Base-by-base conservation (phyloP, 768 basidiomycete genomes). In the Tylopilus intermedius region DNA sequence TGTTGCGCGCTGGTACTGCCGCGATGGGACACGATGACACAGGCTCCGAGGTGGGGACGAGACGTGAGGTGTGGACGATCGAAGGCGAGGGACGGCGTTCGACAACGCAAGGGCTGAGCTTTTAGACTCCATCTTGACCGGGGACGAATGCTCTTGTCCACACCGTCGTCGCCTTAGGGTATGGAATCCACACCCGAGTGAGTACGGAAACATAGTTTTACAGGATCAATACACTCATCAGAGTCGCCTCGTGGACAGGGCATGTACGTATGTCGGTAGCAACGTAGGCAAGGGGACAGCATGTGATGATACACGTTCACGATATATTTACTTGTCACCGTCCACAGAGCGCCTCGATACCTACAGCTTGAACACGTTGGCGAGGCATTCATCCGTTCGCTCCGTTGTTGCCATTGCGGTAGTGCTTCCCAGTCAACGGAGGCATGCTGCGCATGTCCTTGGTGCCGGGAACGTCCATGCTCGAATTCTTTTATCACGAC, bases 401-500 rank as follows among this genome's bases (percentile, higher is more conserved):
- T 5, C 50, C 54, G 44, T 60, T 69, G 50, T 46, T 45, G 15
- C 51, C 48, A 11, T 56, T 58, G 22, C 44, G 54, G 33, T 45
- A 15, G 45, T 59, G n/a, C 13, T 61, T 63, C 30, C 67, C 62
- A 37, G 62, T 38, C 56, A 89, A 88, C 14, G 88, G 88, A 8
- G 77, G 67, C 7, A 76, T 74, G 58, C 88, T 90, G 53, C 78
- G 71, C 4, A 67, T 53, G 67, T 93, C 92, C 42, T 76, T 76
- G 35, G 72, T 78, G 8, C 83, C 82, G 7, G 91, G 90, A 15
- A 95, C 89, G 62, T 96, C 94, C 79, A 95, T 83, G 58, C 86
- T 83, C 2, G 94, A 94, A 70, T 94, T 95, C 59, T 73, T 74
- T 18, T 18, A 18, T 18, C 18, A 1, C 18, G 18, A 18, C 18